A percentile compares a stretch with the other conserved stretches of the same genome.
These are phyloP conservation scores for Tetradesmus lagerheimii DNA, from an alignment of 139 green algal species.

Conservation along the genomic window DNA sequence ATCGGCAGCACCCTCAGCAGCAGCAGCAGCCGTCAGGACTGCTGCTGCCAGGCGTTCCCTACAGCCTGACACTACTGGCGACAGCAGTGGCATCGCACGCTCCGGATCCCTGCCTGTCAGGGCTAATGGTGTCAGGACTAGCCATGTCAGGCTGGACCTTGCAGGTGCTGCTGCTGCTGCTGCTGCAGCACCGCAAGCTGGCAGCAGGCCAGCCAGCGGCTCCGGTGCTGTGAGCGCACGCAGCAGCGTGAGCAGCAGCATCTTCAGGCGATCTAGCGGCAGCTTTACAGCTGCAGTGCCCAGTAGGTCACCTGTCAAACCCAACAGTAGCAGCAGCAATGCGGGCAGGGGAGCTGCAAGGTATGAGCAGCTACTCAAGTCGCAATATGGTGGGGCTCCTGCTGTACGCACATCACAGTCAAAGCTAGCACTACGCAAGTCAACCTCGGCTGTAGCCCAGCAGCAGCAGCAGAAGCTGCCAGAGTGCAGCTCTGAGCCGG, in stretches of 20 bases:
- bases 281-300: not conserved
- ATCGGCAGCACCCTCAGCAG: not conserved
- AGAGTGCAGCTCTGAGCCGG: not conserved
- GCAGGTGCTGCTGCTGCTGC: not conserved
- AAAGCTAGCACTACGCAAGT: not conserved
- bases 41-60: not conserved
- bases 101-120: not conserved
- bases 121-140: not conserved
- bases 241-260: not conserved
- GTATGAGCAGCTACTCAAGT: slow-evolving; percentile 38
- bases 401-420: not conserved
- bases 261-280: not conserved
- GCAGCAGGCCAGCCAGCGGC: not conserved
- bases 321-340: not conserved
- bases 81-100: not conserved
- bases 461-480: not conserved
- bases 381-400: slow-evolving; percentile 17
- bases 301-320: not conserved
- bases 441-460: not conserved
- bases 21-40: not conserved
- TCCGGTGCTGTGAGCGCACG: not conserved
- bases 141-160: slow-evolving; percentile 13
- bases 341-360: not conserved
- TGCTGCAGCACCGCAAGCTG: not conserved
- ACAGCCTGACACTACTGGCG: not conserved